A percentile compares a stretch with the other conserved stretches of the same genome.
phyloP scores from a whole-genome alignment of 176 grass and related monocot species.

The Oryza glumipatula region DNA sequence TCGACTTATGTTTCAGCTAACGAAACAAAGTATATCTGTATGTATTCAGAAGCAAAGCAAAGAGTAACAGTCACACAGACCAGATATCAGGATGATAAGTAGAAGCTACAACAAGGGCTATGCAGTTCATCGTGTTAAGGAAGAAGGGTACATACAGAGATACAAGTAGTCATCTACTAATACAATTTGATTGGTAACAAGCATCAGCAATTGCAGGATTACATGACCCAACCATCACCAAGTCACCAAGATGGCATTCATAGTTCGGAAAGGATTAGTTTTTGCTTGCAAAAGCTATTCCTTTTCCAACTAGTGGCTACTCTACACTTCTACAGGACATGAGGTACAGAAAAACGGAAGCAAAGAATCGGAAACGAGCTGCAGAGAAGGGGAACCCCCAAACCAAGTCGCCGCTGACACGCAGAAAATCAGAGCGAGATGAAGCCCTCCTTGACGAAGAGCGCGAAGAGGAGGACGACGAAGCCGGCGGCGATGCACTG shows the following conservation, averaged over 20 bases:
- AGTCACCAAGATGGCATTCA: too few species aligned
- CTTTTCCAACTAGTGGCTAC: not conserved
- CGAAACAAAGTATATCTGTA: too few species aligned
- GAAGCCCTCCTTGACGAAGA: slow-evolving; percentile 93
- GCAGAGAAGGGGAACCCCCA: not conserved
- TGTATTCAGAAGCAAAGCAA: too few species aligned
- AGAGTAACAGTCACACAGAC: too few species aligned
- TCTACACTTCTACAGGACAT: not conserved
- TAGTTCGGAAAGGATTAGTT: not conserved
- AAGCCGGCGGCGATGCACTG: slow-evolving; percentile 81
- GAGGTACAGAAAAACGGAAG: not conserved
- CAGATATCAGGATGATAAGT: too few species aligned
- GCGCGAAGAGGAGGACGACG: slow-evolving; percentile 68
- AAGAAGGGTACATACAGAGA: not conserved
- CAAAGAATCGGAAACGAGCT: not conserved
- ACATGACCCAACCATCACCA: not conserved
- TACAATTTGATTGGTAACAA: not conserved
- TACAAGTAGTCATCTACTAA: not conserved
- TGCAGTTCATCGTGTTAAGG: not conserved
- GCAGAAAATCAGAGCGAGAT: slow-evolving; percentile 63
- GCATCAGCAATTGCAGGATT: not conserved
- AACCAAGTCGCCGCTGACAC: not conserved
- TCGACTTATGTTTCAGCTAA: not conserved
- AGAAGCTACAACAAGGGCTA: not conserved
- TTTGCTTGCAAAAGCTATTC: not conserved